A percentile compares a stretch with the other conserved stretches of the same genome.
Conservation (phyloP, 257 asterid species). For the Scutellaria barbata region DNA sequence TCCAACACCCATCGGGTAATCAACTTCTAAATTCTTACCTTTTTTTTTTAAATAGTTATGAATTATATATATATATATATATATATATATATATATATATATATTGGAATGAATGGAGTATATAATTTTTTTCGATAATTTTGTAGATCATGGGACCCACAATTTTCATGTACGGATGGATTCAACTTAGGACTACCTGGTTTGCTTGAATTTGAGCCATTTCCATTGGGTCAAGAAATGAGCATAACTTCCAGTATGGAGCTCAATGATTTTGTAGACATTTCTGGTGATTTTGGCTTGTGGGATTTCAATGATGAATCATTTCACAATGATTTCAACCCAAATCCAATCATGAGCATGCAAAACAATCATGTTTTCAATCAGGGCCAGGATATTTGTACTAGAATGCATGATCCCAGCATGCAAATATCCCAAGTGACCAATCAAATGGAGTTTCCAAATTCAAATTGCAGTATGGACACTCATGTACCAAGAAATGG, state of each 20-base stretch:
- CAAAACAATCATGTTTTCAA: neutral
- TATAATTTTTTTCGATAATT: neutral
- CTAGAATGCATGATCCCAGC: neutral
- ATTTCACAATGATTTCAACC: constrained; percentile 24
- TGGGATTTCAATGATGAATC: constrained; percentile 47
- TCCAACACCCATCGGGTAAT: constrained; percentile 46
- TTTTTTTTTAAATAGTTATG: neutral
- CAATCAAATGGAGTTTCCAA: neutral
- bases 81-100: no score
- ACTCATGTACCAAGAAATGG: constrained; percentile 20
- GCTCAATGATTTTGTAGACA: constrained; percentile 52
- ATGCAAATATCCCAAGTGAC: neutral
- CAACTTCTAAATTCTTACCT: neutral
- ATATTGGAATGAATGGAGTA: no score
- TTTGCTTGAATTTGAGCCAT: constrained; percentile 35
- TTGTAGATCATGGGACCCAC: constrained; percentile 57
- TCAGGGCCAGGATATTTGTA: neutral
- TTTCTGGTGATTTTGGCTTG: constrained; percentile 43
- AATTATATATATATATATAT: no score
- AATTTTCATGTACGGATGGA: constrained; percentile 33
- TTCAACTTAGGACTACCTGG: constrained; percentile 34
- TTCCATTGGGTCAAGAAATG: constrained; percentile 29
- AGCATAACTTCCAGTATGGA: constrained; percentile 26
- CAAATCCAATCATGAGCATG: constrained; percentile 28
- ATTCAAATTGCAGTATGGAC: neutral